Base-by-base conservation (phyloP, 129 eudicot species). In the Lactuca sativa region DNA sequence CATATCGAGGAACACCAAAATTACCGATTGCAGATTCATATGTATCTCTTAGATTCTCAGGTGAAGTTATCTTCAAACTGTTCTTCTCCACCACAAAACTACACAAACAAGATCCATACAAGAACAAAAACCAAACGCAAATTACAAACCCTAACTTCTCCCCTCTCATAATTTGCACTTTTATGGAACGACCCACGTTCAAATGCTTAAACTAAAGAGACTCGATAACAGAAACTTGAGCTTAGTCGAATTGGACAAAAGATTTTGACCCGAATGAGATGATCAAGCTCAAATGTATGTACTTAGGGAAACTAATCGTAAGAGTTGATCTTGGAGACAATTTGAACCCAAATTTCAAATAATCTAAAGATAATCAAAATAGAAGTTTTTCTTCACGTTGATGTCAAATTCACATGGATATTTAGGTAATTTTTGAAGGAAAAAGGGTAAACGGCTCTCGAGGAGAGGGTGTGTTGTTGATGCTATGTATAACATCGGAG, bases 11-110 rank as follows among this genome's bases (percentile, higher is more conserved):
- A 53, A 87, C 80, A 71, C 89, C 95, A 56, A 87, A 90, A 77
- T 90, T 90, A 72, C 87, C 97, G 72, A 90, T 80, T 74, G 97
- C 97, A 71, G 88, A 82, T 75, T 85, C 95, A 69, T 90, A 81
- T 25, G 73, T 78, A 6, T 54, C 76, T 62, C 67, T 87, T 57
- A 87, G 34, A 1, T 69, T 34, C 30, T 71, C 76, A 15, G 97
- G 95, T 58, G 95, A 82, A 31, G 89, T 80, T 59, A 90, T 85
- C 60, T 72, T 90, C 83, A 90, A 85, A 77, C 82, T 83, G 62
- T 85, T 90, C 76, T 87, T 87, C 73, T 87, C 97, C 62, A 90
- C 97, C 30, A 90, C 89, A 77, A 87, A 90, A 78, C 84, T 85
- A 56, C 89, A 84, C 72, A 81, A 38, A 83, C 87, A 87, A 62